These are phyloP conservation scores for Huntiella bhutanensis DNA, from an alignment of 2,329 filamentous ascomycete genomes.

Conservation along the genomic window DNA sequence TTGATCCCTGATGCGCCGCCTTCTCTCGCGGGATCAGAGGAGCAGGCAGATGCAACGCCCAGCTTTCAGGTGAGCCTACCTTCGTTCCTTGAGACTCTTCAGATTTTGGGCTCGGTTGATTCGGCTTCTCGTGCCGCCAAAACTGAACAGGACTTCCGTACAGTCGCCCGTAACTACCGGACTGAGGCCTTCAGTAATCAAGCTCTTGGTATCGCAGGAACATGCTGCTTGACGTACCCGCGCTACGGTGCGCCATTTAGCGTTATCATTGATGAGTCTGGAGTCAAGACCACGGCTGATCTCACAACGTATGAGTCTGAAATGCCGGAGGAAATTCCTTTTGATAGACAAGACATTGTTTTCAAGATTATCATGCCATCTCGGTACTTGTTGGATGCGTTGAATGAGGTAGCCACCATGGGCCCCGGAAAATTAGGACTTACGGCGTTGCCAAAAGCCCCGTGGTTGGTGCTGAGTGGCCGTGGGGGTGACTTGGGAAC, in stretches of 20 bases:
- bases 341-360: slow-evolving; percentile 57
- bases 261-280: slow-evolving; percentile 69
- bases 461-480: slow-evolving; percentile 58
- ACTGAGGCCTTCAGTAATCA: slow-evolving; percentile 68
- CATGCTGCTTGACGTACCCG: slow-evolving; percentile 66
- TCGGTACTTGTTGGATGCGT: slow-evolving; percentile 49
- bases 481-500: slow-evolving; percentile 35
- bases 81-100: slow-evolving; percentile 78
- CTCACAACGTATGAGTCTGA: slow-evolving; percentile 75
- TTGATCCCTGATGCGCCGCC: slow-evolving; percentile 34
- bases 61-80: slow-evolving; percentile 75
- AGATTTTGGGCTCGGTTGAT: slow-evolving; percentile 82
- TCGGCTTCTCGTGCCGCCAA: slow-evolving; percentile 38
- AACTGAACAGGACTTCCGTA: slow-evolving; percentile 41
- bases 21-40: slow-evolving; percentile 13
- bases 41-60: slow-evolving; percentile 24
- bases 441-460: slow-evolving; percentile 40
- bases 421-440: slow-evolving; percentile 57
- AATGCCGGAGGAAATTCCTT: slow-evolving; percentile 62
- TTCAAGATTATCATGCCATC: slow-evolving; percentile 94
- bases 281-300: slow-evolving; percentile 75
- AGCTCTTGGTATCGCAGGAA: slow-evolving; percentile 63
- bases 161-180: slow-evolving; percentile 41
- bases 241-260: slow-evolving; percentile 60
- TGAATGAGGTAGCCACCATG: slow-evolving; percentile 50